Base-by-base conservation (phyloP, 495 filamentous ascomycete genomes). In the Hypoxylon lienhwacheense region DNA sequence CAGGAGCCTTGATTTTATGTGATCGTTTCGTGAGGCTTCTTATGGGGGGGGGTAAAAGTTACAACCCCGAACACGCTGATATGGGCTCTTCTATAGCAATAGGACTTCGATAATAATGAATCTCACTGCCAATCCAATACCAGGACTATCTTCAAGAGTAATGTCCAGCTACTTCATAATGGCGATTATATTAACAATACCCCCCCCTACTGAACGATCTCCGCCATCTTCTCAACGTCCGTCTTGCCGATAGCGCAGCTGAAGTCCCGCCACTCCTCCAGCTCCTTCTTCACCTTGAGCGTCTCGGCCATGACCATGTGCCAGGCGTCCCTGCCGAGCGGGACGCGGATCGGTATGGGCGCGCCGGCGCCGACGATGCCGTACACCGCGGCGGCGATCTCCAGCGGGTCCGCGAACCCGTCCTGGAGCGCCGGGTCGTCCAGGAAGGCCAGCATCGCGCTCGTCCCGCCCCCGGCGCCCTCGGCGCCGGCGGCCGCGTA, bases 291-390 rank as follows among this genome's bases (percentile, higher is more conserved):
- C 3, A 61, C 43, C 14, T 33, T 59, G 53, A 74, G 70, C 7
- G 69, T 37, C 51, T 72, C 71, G 42, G 14, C 34, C 65, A 67
- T 67, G 8, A 71, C 32, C 36, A 74, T 20, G 1, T 47, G 66
- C 65, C 69, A 78, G 28, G 69, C 53, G 41, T 75, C 73, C 20
- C 45, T 59, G 5, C 78, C 77, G 1, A 80, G 59, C 29, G 77
- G 73, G 26, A 78, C 46, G 3, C 73, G 42, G n/a, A 80, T 58
- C 20, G 77, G 76, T 4, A 79, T 69, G 7, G 55, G 45, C 45
- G 66, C 47, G 10, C 64, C 69, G 0, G 59, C 40, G 33, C 51
- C 64, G 10, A 76, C 70, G 20, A 76, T 49, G 16, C 31, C 44
- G 19, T 65, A 75, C 20, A 81, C 61, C 0, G 45, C 66, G 35